Base-by-base conservation (phyloP, 2,329 filamentous ascomycete genomes). In the Thielaviopsis punctulata region DNA sequence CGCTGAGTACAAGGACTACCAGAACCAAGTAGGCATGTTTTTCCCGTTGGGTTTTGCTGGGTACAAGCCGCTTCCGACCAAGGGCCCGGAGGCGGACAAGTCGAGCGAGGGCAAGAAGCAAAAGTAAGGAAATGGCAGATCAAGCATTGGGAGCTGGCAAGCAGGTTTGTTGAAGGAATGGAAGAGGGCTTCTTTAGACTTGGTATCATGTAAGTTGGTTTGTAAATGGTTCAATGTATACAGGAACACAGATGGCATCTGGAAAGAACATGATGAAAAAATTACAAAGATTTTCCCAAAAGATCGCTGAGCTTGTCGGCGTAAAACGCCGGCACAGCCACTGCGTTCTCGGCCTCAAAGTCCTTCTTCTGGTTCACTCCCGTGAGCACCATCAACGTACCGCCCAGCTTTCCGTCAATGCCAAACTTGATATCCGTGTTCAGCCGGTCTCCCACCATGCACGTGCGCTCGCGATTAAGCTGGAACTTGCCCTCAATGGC, bases 371-470 rank as follows among this genome's bases (percentile, higher is more conserved):
- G 84, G 61, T 77, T 82, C 15, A 98, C 90, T 15, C 92, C 92
- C 0, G 89, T 95, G 65, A 95, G 69, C 4, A 98, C 92, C 39
- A 84, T 86, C 59, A 98, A 68, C 0, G 92, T 96, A 0, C 92
- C 92, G 18, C 92, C 92, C 24, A 98, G 73, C 58, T 84, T 82
- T 0, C 90, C 90, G 63, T 96, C 83, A 57, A 95, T 76, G 3
- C 92, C 92, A 64, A 98, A 98, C 64, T 85, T 81, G 64, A 98
- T 96, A 67, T 98, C 92, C 0, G 92, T 98, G 65, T 96, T 86
- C 57, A 95, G 71, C 25, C 92, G 76, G 65, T 98, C 92, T 6
- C 92, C 92, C 44, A 98, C 77, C 92, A 98, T 98, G 68, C 92
- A 96, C 1, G 92, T 86, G 59, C 80, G 80, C 55, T 74, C 77